Evolutionary conservation across 306 rosid species (phyloP).

Genomic region (Vigna radiata): DNA sequence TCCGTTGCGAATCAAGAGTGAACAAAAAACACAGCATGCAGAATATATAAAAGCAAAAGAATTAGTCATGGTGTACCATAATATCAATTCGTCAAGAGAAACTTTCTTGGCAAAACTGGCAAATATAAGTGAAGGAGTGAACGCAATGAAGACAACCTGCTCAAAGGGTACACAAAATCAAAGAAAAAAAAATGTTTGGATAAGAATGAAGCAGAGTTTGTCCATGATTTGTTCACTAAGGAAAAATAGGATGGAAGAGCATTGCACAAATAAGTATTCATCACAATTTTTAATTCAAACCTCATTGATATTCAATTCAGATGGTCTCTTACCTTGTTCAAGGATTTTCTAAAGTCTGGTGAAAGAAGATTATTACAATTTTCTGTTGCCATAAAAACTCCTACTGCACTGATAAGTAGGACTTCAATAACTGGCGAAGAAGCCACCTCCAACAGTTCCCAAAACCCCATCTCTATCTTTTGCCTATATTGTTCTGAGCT

Average conservation of each 20-base stretch:
- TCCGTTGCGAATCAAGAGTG: neutral
- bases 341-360: slow-evolving; percentile 55
- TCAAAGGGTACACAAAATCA: neutral
- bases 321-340: slow-evolving; percentile 70
- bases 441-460: slow-evolving; percentile 66
- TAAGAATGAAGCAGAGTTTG: slow-evolving; percentile 20
- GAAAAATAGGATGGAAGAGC: slow-evolving; percentile 11
- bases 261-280: neutral
- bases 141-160: slow-evolving; percentile 80
- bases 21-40: neutral
- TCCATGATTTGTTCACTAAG: neutral
- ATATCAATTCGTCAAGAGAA: slow-evolving; percentile 74
- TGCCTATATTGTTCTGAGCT: neutral
- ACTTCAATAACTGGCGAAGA: slow-evolving; percentile 81
- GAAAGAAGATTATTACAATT: slow-evolving; percentile 70
- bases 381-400: slow-evolving; percentile 73
- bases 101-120: slow-evolving; percentile 74
- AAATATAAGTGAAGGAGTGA: slow-evolving; percentile 87
- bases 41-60: neutral
- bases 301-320: neutral
- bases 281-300: slow-evolving; percentile 2
- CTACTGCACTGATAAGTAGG: slow-evolving; percentile 68
- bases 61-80: slow-evolving; percentile 58
- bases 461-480: slow-evolving; percentile 63
- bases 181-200: neutral